phyloP scores from a whole-genome alignment of 129 eudicot species.

The Tagetes erecta region DNA sequence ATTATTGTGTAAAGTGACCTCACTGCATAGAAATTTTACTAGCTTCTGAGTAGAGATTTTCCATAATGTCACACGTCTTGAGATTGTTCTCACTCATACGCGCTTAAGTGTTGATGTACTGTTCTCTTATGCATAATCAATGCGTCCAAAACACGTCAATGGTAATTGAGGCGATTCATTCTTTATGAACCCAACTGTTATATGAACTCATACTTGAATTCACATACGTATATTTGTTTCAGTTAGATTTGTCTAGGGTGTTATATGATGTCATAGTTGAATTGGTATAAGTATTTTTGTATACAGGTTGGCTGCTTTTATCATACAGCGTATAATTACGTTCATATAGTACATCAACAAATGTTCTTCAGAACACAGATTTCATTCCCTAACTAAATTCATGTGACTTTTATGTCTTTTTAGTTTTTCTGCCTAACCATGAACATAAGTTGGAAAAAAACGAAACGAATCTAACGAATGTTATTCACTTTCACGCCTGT shows the following conservation, averaged over 20 bases:
- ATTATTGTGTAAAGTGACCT: not conserved
- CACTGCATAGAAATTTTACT: not conserved
- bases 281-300: not conserved
- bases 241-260: not conserved
- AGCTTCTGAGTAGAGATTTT: no score
- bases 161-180: no score
- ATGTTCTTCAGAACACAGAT: conserved; percentile 20
- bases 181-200: no score
- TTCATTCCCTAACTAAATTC: conserved; percentile 16
- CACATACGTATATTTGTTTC: not conserved
- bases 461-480: not conserved
- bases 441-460: not conserved
- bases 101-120: not conserved
- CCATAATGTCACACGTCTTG: no score
- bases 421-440: conserved; percentile 6
- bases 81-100: not conserved
- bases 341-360: conserved; percentile 17
- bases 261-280: not conserved
- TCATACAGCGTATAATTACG: conserved; percentile 21
- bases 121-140: not conserved
- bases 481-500: conserved; percentile 19
- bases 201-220: not conserved
- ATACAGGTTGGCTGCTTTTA: not conserved
- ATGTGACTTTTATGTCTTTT: conserved; percentile 19
- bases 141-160: not conserved